phyloP scores from a whole-genome alignment of 345 rosid genomes.

The Nasturtium officinale region DNA sequence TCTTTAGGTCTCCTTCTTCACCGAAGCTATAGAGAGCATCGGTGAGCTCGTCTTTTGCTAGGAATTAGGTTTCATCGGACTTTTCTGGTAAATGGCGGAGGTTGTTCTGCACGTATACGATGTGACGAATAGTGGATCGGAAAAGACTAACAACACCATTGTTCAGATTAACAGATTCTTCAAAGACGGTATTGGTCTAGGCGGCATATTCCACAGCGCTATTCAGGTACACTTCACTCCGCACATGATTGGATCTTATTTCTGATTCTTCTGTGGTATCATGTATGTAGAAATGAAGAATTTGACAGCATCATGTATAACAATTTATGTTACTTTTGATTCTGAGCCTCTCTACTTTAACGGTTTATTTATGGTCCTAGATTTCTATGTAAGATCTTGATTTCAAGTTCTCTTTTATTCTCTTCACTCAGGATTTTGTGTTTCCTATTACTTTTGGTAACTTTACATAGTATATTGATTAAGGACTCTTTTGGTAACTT shows the following conservation, averaged over 20 bases:
- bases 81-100: constrained; percentile 55
- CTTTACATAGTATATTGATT: not conserved
- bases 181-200: constrained; percentile 90
- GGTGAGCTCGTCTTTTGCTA: constrained; percentile 1
- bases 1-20: not conserved
- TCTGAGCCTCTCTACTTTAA: too few relatives aligned
- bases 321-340: too few relatives aligned
- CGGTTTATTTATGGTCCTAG: not conserved
- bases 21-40: not conserved
- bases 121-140: constrained; percentile 96
- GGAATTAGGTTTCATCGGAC: constrained; percentile 51
- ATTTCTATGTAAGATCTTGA: not conserved
- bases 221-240: constrained; percentile 61
- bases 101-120: constrained; percentile 88
- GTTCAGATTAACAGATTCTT: constrained; percentile 92
- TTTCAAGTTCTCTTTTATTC: not conserved
- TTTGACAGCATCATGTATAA: too few relatives aligned
- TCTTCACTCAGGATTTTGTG: not conserved
- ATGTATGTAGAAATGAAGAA: too few relatives aligned
- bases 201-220: constrained; percentile 91
- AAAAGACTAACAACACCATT: constrained; percentile 88
- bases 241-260: too few relatives aligned
- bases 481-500: not conserved
- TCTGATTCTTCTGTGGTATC: too few relatives aligned
- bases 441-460: not conserved